A percentile compares a stretch with the other conserved stretches of the same genome.
Evolutionary conservation across 2,329 filamentous ascomycete species (phyloP).

Genomic region (Biscogniauxia sp.): DNA sequence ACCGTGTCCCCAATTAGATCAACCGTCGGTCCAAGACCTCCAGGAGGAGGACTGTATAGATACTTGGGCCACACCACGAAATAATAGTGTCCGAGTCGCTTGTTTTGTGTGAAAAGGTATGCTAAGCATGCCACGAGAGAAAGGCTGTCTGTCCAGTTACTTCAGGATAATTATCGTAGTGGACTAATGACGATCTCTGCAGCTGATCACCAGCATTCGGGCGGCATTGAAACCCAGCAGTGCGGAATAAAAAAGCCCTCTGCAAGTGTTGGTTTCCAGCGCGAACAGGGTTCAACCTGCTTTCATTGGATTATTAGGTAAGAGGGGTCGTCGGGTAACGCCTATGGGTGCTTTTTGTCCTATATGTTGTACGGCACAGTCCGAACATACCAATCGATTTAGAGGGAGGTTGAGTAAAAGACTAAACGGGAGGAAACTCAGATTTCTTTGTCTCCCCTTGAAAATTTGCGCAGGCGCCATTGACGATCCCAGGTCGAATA

Average conservation of each 20-base stretch:
- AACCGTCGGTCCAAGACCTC: not conserved
- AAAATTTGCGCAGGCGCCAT: slow-evolving; percentile 13
- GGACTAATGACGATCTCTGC: not conserved
- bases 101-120: not conserved
- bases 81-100: not conserved
- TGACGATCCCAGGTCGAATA: slow-evolving; percentile 12
- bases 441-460: not conserved
- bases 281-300: not conserved
- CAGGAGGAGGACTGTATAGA: not conserved
- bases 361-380: not conserved
- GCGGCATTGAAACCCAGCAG: not conserved
- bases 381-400: not conserved
- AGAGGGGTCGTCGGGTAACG: not conserved
- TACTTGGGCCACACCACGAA: not conserved
- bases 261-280: not conserved
- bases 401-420: not conserved
- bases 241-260: not conserved
- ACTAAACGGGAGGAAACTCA: not conserved
- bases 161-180: not conserved
- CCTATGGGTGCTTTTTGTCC: too few species aligned
- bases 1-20: not conserved
- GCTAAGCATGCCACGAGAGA: not conserved
- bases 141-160: not conserved
- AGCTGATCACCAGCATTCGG: not conserved
- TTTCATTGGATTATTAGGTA: not conserved